Percentiles rank a stretch among this genome's conserved stretches.
These are phyloP conservation scores for Vanderwaltozyma verrucispora DNA, from an alignment of 805 yeast genomes.

Conservation along the genomic window DNA sequence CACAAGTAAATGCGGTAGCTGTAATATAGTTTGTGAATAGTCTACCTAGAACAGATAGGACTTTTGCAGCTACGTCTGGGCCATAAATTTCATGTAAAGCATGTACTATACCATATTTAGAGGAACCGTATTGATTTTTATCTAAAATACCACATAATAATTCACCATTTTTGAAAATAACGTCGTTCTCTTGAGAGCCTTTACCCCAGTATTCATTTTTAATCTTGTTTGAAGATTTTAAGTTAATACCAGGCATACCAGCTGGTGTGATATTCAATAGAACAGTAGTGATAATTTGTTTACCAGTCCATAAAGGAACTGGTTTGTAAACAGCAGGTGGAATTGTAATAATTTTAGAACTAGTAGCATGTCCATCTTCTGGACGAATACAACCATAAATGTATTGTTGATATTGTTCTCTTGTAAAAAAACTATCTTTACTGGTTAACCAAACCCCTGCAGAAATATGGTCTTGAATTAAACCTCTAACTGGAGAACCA, in stretches of 20 bases:
- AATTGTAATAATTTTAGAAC: conserved; percentile 55
- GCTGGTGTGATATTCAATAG: conserved; percentile 79
- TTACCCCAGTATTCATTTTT: conserved; percentile 93
- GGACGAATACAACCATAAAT: conserved; percentile 92
- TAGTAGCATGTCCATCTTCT: conserved; percentile 91
- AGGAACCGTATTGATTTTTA: conserved; percentile 97
- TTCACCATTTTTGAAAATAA: conserved; percentile 78
- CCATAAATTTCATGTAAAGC: conserved; percentile 96
- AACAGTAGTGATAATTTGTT: conserved; percentile 90
- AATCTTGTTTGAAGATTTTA: conserved; percentile 74
- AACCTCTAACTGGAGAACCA: conserved; percentile 96
- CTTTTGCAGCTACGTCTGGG: conserved; percentile 77
- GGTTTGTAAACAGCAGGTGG: conserved; percentile 91
- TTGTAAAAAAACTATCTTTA: conserved; percentile 82
- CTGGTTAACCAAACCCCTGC: conserved; percentile 98
- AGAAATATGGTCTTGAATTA: conserved; percentile 96
- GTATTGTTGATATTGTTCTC: conserved; percentile 89
- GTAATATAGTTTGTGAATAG: conserved; percentile 89
- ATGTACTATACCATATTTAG: conserved; percentile 93
- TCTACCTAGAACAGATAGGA: conserved; percentile 87
- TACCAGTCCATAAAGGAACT: conserved; percentile 92
- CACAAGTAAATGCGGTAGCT: conserved; percentile 94
- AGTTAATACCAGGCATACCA: conserved; percentile 83
- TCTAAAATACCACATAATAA: conserved; percentile 87
- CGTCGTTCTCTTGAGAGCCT: conserved; percentile 76